Base-by-base conservation (phyloP, 495 filamentous ascomycete species). In the Daldinia childiae region DNA sequence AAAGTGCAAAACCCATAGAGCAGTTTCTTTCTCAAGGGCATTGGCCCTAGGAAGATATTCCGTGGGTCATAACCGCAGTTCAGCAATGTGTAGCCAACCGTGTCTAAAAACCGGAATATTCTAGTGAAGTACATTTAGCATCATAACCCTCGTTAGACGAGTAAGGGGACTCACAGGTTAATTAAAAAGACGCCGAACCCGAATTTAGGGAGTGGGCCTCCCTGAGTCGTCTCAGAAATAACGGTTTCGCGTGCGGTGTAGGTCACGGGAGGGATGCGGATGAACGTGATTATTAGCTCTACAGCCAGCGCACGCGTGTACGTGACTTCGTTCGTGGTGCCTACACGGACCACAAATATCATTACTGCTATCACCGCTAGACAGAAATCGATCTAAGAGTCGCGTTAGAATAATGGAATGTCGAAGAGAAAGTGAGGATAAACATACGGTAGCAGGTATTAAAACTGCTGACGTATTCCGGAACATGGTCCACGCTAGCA, bases 131-230 rank as follows among this genome's bases (percentile, higher is more conserved):
- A 65, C 34, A 15, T 24, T 62, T 64, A 62, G 57, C 41, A 45
- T 56, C 50, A 15, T 41, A 14, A 12, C 15, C 12, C n/a, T 21
- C 6, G 6, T n/a, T 1, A 8, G 5, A 26, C 8, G 6, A 26
- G 41, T 29, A 29, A 27, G 17, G 11, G 14, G 6, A 68, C 76
- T 74, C 69, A 78, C 76, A 78, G 54, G 55, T 78, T 78, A 52
- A 78, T 78, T 60, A 78, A 70, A 50, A 78, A 78, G 43, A 78
- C 67, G 19, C 76, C 76, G 45, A 78, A 76, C 4, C 76, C 71
- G 17, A 78, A 76, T 17, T 56, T 76, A 15, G 76, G 71, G 1
- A 78, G 66, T 27, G 72, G 48, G 3, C 76, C 74, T 0, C 58
- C 58, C 54, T 69, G 69, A 24, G 62, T 45, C 45, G 34, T 52